phyloP scores from a whole-genome alignment of 306 rosid genomes.

The Dryas octopetala region DNA sequence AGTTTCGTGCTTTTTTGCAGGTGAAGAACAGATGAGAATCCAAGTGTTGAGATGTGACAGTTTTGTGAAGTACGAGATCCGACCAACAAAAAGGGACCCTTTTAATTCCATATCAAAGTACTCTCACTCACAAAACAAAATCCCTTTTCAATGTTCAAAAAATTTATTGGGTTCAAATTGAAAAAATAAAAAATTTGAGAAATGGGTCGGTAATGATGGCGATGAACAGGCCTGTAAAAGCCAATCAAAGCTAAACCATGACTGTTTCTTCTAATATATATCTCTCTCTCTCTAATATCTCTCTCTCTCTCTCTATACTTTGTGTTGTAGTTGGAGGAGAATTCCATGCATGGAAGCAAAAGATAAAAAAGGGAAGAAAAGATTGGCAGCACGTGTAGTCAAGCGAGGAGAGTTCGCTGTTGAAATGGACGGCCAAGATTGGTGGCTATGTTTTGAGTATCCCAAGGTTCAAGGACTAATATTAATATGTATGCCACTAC shows the following conservation, averaged over 20 bases:
- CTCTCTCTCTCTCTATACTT: constrained; percentile 8
- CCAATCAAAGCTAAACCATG: constrained; percentile 45
- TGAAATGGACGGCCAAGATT: constrained; percentile 57
- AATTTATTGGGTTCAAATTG: constrained; percentile 17
- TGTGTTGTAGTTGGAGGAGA: constrained; percentile 70
- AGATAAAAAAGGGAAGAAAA: constrained; percentile 42
- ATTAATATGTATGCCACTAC: neutral
- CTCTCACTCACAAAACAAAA: constrained; percentile 8
- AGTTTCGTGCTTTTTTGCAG: constrained; percentile 39
- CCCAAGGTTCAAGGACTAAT: constrained; percentile 32
- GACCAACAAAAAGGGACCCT: constrained; percentile 61
- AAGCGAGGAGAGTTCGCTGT: constrained; percentile 44
- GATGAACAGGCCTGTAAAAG: constrained; percentile 41
- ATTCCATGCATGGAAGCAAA: constrained; percentile 93
- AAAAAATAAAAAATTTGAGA: constrained; percentile 37
- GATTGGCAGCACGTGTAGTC: constrained; percentile 67
- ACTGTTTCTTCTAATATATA: constrained; percentile 26
- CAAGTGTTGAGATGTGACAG: constrained; percentile 74
- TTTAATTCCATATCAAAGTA: constrained; percentile 33
- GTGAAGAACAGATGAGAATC: constrained; percentile 40
- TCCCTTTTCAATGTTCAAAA: constrained; percentile 33
- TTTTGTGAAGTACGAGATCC: constrained; percentile 67
- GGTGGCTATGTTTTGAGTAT: constrained; percentile 32
- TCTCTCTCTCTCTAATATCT: constrained; percentile 7
- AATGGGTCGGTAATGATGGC: constrained; percentile 34